Conservation (phyloP, 2,329 filamentous ascomycete genomes). For the Cryphonectria nitschkei region DNA sequence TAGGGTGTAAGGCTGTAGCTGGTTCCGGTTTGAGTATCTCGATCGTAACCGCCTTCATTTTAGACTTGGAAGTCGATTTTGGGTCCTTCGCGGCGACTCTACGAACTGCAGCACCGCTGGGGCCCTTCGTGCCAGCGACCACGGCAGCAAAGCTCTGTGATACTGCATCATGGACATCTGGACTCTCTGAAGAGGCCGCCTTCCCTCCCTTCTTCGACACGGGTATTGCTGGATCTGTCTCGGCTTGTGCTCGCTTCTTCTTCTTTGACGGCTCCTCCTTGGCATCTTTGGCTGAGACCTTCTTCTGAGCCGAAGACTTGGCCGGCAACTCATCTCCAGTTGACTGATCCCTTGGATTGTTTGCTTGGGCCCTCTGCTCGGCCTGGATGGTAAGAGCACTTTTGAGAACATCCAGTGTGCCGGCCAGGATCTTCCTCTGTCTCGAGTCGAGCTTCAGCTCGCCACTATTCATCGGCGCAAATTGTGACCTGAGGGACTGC, state of each 20-base stretch:
- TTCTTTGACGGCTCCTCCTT: background rate
- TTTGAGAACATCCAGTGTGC: slow-evolving; percentile 43
- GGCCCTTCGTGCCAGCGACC: background rate
- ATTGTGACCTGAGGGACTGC: slow-evolving; percentile 24
- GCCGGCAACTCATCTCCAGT: background rate
- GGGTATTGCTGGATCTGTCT: background rate
- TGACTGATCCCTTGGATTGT: slow-evolving; percentile 10
- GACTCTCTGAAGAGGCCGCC: background rate
- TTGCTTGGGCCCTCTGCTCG: slow-evolving; percentile 19
- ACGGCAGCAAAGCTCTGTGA: slow-evolving; percentile 14
- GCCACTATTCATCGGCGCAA: slow-evolving; percentile 15
- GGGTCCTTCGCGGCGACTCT: background rate
- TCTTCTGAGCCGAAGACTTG: background rate
- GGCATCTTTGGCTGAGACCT: background rate
- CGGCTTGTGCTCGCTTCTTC: background rate
- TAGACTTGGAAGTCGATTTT: background rate
- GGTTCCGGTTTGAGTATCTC: slow-evolving; percentile 27
- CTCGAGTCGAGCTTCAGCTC: slow-evolving; percentile 26
- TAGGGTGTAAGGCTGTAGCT: slow-evolving; percentile 16
- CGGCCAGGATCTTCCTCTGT: slow-evolving; percentile 41
- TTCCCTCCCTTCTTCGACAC: background rate
- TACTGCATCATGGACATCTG: background rate
- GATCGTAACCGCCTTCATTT: slow-evolving; percentile 30
- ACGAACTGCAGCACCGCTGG: background rate
- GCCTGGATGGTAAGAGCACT: slow-evolving; percentile 41